Evolutionary conservation across 2,329 filamentous ascomycete species (phyloP), one percentile per base, ranked within the genome.

Genomic region (Beauveria pseudobassiana): DNA sequence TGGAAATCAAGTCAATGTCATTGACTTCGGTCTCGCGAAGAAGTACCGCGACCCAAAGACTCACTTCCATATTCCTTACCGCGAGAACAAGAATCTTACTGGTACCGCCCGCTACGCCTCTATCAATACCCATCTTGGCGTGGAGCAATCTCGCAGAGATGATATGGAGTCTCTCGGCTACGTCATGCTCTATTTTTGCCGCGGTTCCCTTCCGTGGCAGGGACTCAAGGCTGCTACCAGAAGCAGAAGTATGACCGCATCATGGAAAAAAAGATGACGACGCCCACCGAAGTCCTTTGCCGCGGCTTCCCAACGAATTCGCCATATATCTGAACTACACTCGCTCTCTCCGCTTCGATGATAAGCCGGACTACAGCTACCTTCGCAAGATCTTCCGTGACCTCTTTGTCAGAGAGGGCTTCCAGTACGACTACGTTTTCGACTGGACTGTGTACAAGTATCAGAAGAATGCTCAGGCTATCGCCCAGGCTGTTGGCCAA

Each of bases 251-350:
- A 99, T 75, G 95, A 99, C 80, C 87, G 93, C 67, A 99, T 99
- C 80, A 98, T 98, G 93, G 95, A 99, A 85, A 99, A 99, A 88
- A 99, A 99, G 91, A 98, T 98, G 95, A 99, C 95, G 16, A 99
- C 95, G 3, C 93, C 95, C 9, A 98, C 93, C 69, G 93, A 99
- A 79, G 93, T 97, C 54, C 90, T 99, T 55, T 99, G 95, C 87
- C 92, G 93, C 76, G 95, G 95, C 68, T 98, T 99, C 83, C 95
- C 70, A 97, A 98, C 77, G 95, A 99, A 80, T 99, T 99, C 71
- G 93, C 93, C 81, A 98, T 98, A 77, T 99, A 99, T 78, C 85
- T 99, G 58, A 98, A 98, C 88, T 98, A 99, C 84, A 98, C 93
- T 59, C 91, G 95, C 65, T 97, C 93, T 62, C 91, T 99, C 68